Evolutionary conservation across 2,329 filamentous ascomycete species (phyloP).

Genomic region (Botryotinia globosa): DNA sequence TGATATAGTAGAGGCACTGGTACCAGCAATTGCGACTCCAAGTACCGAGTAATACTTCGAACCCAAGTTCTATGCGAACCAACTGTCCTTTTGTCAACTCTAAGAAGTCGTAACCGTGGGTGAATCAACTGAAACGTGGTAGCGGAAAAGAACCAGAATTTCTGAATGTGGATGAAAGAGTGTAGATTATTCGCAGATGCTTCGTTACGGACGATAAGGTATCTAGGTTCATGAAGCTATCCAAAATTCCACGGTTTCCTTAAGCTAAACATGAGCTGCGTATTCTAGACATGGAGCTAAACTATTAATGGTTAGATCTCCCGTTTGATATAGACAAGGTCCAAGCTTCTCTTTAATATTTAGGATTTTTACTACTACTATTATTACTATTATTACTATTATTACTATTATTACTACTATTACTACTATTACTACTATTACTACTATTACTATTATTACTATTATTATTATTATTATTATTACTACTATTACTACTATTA

Average conservation of each 20-base stretch:
- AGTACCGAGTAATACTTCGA: neutral
- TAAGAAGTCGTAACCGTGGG: neutral
- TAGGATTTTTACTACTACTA: neutral
- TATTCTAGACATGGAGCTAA: neutral
- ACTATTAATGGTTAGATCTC: constrained; percentile 3
- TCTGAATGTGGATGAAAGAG: neutral
- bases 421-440: too few relatives aligned
- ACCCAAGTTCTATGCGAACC: neutral
- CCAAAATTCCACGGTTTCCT: constrained; percentile 33
- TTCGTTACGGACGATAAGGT: neutral
- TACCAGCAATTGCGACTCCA: neutral
- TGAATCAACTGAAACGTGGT: neutral
- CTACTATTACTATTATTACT: too few relatives aligned
- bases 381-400: too few relatives aligned
- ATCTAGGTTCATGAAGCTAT: constrained; percentile 18
- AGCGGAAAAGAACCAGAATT: neutral
- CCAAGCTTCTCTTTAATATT: neutral
- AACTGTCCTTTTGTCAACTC: neutral
- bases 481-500: too few relatives aligned
- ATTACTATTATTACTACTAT: too few relatives aligned
- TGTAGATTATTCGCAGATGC: neutral
- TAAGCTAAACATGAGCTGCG: constrained; percentile 8
- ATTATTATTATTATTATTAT: too few relatives aligned
- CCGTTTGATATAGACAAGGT: neutral
- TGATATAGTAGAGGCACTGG: neutral